Evolutionary conservation across 495 filamentous ascomycete species (phyloP).

Genomic region (Immersiella caudata): DNA sequence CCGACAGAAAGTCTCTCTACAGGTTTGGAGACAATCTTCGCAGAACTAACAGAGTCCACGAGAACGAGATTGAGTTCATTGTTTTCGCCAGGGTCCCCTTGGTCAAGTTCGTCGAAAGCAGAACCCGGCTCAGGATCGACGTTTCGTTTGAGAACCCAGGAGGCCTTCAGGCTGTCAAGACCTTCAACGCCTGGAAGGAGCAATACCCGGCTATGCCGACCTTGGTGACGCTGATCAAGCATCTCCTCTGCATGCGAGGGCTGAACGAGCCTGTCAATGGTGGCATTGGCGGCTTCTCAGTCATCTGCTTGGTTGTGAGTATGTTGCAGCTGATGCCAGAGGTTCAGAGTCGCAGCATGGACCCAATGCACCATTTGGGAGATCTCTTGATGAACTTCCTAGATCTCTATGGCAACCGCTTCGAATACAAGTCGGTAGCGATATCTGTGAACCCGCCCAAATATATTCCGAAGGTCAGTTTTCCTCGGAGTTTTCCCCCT

Average conservation of each 20-base stretch:
- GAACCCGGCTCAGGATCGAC: conserved; percentile 78
- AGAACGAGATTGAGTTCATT: conserved; percentile 64
- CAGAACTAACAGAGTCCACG: conserved; percentile 49
- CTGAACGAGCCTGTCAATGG: conserved; percentile 89
- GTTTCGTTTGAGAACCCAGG: conserved; percentile 91
- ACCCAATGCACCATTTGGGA: conserved; percentile 68
- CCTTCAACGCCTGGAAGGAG: conserved; percentile 75
- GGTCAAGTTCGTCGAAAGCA: conserved; percentile 80
- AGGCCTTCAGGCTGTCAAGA: conserved; percentile 75
- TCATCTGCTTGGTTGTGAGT: conserved; percentile 90
- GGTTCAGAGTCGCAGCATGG: conserved; percentile 57
- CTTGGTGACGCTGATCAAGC: conserved; percentile 85
- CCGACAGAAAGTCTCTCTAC: conserved; percentile 41
- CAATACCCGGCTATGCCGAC: conserved; percentile 81
- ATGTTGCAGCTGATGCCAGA: conserved; percentile 77
- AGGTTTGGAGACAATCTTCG: conserved; percentile 56
- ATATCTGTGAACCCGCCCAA: conserved; percentile 75
- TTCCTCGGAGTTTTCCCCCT: background rate
- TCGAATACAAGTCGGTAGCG: conserved; percentile 65
- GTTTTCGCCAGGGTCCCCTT: conserved; percentile 81
- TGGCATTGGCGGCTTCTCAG: conserved; percentile 91
- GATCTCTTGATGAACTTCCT: conserved; percentile 82
- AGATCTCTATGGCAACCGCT: conserved; percentile 80
- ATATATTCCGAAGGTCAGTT: conserved; percentile 71
- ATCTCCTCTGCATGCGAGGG: conserved; percentile 83